Percentiles rank a stretch among this genome's conserved stretches.
These are phyloP conservation scores for Aspergillus kassunensis DNA, from an alignment of 495 filamentous ascomycete species.

Conservation along the genomic window DNA sequence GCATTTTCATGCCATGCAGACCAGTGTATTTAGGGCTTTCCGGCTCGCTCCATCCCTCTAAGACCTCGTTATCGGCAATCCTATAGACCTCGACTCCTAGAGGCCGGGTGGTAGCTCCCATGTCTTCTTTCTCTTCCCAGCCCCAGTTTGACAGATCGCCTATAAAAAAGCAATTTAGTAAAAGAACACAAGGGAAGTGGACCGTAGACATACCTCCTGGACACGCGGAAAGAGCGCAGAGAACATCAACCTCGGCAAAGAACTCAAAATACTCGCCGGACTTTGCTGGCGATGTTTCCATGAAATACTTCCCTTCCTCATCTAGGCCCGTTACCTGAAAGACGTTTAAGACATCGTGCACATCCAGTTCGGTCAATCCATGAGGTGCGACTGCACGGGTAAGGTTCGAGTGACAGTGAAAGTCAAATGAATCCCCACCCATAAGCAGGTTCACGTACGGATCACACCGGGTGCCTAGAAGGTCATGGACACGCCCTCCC, in stretches of 20 bases:
- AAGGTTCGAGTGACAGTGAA: constrained; percentile 79
- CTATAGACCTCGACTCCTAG: constrained; percentile 67
- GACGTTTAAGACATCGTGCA: constrained; percentile 78
- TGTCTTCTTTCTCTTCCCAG: constrained; percentile 64
- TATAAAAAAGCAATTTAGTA: constrained; percentile 36
- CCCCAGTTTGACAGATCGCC: constrained; percentile 73
- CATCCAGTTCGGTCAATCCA: constrained; percentile 65
- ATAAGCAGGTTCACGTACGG: constrained; percentile 72
- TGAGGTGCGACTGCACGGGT: constrained; percentile 64
- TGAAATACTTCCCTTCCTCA: constrained; percentile 69
- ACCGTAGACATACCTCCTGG: constrained; percentile 51
- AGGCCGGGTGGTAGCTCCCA: constrained; percentile 71
- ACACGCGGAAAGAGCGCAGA: constrained; percentile 67
- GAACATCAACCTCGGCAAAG: constrained; percentile 69
- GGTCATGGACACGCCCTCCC: constrained; percentile 61
- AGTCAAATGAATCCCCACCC: constrained; percentile 66
- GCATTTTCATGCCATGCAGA: constrained; percentile 60
- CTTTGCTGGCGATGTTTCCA: constrained; percentile 67
- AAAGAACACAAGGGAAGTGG: no score
- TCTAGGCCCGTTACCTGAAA: constrained; percentile 78
- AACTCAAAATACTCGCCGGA: constrained; percentile 69
- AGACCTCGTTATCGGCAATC: constrained; percentile 46
- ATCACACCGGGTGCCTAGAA: constrained; percentile 74
- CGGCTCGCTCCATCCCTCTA: constrained; percentile 59
- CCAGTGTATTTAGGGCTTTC: constrained; percentile 57